Conservation (phyloP, 2,329 filamentous ascomycete genomes). For the Ceratocystis cacaofunesta region DNA sequence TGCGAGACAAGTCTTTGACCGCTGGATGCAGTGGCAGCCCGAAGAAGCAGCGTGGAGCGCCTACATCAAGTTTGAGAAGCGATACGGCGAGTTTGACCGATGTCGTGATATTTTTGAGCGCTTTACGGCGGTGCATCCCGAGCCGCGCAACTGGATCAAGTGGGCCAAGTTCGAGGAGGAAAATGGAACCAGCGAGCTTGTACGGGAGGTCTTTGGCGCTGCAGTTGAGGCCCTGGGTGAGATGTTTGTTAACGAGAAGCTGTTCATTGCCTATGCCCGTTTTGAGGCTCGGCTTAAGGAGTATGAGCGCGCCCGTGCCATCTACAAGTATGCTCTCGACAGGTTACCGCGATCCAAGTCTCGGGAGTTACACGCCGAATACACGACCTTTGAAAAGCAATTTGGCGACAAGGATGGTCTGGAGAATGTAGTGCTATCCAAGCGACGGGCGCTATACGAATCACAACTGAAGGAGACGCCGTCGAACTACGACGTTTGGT, state of each 20-base stretch:
- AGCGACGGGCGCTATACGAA: conserved; percentile 84
- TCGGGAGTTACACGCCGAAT: conserved; percentile 73
- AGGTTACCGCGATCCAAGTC: conserved; percentile 79
- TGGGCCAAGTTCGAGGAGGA: conserved; percentile 98
- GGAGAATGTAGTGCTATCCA: conserved; percentile 89
- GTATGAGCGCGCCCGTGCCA: conserved; percentile 80
- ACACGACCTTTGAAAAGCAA: conserved; percentile 96
- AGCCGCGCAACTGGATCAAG: conserved; percentile 95
- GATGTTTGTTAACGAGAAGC: conserved; percentile 87
- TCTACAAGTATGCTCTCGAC: conserved; percentile 94
- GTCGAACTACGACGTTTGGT: conserved; percentile 95
- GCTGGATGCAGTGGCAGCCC: conserved; percentile 97
- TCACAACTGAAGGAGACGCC: conserved; percentile 86
- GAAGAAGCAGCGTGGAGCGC: conserved; percentile 90
- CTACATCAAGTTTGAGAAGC: conserved; percentile 93
- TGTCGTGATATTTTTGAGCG: conserved; percentile 81
- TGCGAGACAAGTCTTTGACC: conserved; percentile 84
- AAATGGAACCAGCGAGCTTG: conserved; percentile 76
- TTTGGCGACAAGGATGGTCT: conserved; percentile 88
- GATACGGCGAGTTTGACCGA: conserved; percentile 80
- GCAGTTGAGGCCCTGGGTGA: conserved; percentile 84
- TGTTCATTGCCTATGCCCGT: conserved; percentile 90
- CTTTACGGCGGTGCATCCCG: conserved; percentile 84
- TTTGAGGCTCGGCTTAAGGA: conserved; percentile 93
- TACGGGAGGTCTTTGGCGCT: conserved; percentile 78